Evolutionary conservation across 2,329 filamentous ascomycete genomes (phyloP).

Genomic region (Teratosphaeriaceae sp.): DNA sequence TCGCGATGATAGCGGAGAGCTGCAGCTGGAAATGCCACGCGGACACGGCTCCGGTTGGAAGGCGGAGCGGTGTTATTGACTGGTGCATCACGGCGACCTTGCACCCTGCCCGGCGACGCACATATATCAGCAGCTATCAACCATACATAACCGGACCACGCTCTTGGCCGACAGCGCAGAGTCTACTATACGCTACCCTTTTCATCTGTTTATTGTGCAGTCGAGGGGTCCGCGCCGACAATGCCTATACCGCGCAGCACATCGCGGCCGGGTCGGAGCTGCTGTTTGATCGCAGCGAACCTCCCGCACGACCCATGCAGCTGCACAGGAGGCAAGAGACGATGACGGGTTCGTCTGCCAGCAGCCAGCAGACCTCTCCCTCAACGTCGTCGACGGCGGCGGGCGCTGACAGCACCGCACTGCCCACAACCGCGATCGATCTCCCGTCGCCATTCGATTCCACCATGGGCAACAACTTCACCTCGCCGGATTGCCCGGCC

Average conservation of each 20-base stretch:
- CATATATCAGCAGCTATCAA: no score
- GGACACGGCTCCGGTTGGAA: no score
- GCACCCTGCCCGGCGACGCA: no score
- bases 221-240: slow-evolving; percentile 14
- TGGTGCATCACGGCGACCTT: no score
- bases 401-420: slow-evolving; percentile 14
- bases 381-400: slow-evolving; percentile 10
- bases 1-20: no score
- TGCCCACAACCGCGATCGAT: slow-evolving; percentile 10
- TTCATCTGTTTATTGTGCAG: slow-evolving; percentile 18
- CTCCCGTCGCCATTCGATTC: slow-evolving; percentile 43
- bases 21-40: no score
- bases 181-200: slow-evolving; percentile 11
- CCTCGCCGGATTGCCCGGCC: slow-evolving; percentile 48
- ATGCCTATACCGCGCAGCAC: slow-evolving; percentile 12
- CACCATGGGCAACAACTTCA: slow-evolving; percentile 47
- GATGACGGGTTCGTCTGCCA: slow-evolving; percentile 10
- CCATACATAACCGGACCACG: no score
- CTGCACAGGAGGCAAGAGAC: slow-evolving; percentile 19
- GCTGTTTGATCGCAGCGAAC: slow-evolving; percentile 22
- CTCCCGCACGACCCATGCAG: slow-evolving; percentile 18
- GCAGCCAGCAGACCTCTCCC: slow-evolving; percentile 12
- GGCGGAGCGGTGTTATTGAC: no score
- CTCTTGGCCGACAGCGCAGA: slow-evolving; percentile 7
- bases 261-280: slow-evolving; percentile 13